Evolutionary conservation across 2,329 filamentous ascomycete genomes (phyloP).

Genomic region (Clarireedia monteithiana): DNA sequence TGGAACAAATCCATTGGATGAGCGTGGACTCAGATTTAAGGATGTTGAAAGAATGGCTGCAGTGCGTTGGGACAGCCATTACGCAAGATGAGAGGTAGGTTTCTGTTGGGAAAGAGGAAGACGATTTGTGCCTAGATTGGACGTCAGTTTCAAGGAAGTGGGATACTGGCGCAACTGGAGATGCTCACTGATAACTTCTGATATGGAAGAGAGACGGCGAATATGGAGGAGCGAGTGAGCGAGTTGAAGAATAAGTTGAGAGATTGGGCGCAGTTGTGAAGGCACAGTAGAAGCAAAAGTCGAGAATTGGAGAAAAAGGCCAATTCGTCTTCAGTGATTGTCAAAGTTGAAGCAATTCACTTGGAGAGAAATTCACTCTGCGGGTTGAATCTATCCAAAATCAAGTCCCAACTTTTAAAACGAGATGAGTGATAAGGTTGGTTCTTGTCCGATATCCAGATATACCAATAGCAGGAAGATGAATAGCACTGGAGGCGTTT

Average conservation of each 20-base stretch:
- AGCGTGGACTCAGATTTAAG: conserved; percentile 60
- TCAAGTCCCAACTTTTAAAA: background rate
- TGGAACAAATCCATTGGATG: conserved; percentile 57
- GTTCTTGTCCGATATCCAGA: background rate
- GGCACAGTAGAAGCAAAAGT: too few species aligned
- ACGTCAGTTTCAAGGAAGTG: background rate
- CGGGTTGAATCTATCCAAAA: background rate
- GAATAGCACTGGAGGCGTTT: background rate
- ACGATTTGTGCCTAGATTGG: background rate
- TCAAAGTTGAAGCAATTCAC: too few species aligned
- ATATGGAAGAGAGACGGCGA: too few species aligned
- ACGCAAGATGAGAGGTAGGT: background rate
- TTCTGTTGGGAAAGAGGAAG: background rate
- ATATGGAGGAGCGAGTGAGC: background rate
- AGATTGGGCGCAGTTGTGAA: too few species aligned
- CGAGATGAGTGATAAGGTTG: background rate
- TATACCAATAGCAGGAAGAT: background rate
- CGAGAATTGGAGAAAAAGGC: too few species aligned
- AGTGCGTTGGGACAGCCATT: conserved; percentile 49
- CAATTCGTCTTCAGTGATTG: too few species aligned
- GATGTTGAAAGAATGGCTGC: conserved; percentile 55
- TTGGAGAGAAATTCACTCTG: background rate
- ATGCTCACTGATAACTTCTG: background rate
- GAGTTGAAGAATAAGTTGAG: background rate
- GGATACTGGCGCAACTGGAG: background rate